Evolutionary conservation across 129 eudicot species (phyloP).

Genomic region (Tanacetum coccineum): DNA sequence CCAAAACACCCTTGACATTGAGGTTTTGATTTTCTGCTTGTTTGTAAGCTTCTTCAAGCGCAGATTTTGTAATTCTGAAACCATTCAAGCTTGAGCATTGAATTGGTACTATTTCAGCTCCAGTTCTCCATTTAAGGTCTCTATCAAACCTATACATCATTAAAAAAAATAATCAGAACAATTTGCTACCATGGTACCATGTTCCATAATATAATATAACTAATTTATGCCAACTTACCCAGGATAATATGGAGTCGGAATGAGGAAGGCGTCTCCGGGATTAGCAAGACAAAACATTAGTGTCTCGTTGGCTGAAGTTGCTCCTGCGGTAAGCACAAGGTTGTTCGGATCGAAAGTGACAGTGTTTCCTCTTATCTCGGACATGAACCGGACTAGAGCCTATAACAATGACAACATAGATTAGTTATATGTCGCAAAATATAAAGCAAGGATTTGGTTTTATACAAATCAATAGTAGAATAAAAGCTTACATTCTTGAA

Average conservation of each 20-base stretch:
- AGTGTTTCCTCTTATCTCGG: slow-evolving; percentile 76
- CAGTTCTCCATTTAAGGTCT: slow-evolving; percentile 97
- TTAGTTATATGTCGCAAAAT: neutral
- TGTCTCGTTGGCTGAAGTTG: slow-evolving; percentile 89
- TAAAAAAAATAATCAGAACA: neutral
- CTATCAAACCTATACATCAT: slow-evolving; percentile 73
- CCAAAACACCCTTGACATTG: slow-evolving; percentile 72
- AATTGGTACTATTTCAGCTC: slow-evolving; percentile 87
- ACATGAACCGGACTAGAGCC: slow-evolving; percentile 82
- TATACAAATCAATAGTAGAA: neutral
- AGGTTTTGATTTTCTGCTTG: slow-evolving; percentile 63
- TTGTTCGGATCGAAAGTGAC: slow-evolving; percentile 67
- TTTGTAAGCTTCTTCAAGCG: slow-evolving; percentile 75
- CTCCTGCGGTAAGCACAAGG: slow-evolving; percentile 87
- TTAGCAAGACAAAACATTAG: slow-evolving; percentile 90
- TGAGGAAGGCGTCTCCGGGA: slow-evolving; percentile 83
- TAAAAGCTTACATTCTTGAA: slow-evolving; percentile 67
- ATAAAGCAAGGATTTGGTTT: neutral
- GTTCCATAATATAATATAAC: neutral
- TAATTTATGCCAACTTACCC: slow-evolving; percentile 48
- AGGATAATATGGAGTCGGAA: slow-evolving; percentile 93
- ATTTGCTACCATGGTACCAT: neutral
- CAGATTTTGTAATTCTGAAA: slow-evolving; percentile 70
- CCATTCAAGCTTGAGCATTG: slow-evolving; percentile 80
- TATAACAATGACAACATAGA: slow-evolving; percentile 22